Evolutionary conservation across 2,329 filamentous ascomycete species (phyloP).

Genomic region (Scedosporium aurantiacum): DNA sequence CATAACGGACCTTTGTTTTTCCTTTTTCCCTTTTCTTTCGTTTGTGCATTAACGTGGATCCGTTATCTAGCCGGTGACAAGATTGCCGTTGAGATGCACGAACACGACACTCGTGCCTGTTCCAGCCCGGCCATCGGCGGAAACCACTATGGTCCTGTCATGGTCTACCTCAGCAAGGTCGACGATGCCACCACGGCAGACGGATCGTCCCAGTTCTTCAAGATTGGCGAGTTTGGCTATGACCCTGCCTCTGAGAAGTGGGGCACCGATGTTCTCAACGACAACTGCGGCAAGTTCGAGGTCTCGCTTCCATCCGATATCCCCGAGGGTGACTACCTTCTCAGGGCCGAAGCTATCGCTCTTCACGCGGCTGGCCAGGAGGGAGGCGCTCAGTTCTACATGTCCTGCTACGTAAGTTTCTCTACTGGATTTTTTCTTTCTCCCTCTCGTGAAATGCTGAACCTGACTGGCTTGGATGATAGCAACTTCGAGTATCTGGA

Average conservation of each 20-base stretch:
- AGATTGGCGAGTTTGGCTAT: constrained; percentile 31
- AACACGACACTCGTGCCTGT: constrained; percentile 34
- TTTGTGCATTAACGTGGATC: too few relatives aligned
- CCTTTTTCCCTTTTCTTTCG: neutral
- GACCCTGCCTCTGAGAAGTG: constrained; percentile 33
- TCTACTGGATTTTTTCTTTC: constrained; percentile 8
- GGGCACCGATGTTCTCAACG: constrained; percentile 28
- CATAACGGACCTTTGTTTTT: neutral
- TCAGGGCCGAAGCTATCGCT: constrained; percentile 42
- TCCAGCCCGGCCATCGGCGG: constrained; percentile 39
- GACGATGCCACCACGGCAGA: constrained; percentile 32
- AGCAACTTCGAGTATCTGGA: constrained; percentile 17
- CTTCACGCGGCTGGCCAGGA: constrained; percentile 30
- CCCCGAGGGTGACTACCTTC: constrained; percentile 39
- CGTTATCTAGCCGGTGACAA: constrained; percentile 26
- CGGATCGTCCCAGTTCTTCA: constrained; percentile 36
- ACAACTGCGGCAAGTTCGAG: constrained; percentile 29
- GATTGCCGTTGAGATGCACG: constrained; percentile 49
- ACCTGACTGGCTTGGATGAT: constrained; percentile 7
- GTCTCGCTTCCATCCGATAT: constrained; percentile 23
- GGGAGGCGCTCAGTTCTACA: constrained; percentile 27
- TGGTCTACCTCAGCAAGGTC: constrained; percentile 40
- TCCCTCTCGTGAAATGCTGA: constrained; percentile 4
- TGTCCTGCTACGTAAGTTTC: constrained; percentile 14
- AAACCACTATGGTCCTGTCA: constrained; percentile 41